Conservation (phyloP, 148 eudicot genomes). For the Rhododendron ferrugineum region DNA sequence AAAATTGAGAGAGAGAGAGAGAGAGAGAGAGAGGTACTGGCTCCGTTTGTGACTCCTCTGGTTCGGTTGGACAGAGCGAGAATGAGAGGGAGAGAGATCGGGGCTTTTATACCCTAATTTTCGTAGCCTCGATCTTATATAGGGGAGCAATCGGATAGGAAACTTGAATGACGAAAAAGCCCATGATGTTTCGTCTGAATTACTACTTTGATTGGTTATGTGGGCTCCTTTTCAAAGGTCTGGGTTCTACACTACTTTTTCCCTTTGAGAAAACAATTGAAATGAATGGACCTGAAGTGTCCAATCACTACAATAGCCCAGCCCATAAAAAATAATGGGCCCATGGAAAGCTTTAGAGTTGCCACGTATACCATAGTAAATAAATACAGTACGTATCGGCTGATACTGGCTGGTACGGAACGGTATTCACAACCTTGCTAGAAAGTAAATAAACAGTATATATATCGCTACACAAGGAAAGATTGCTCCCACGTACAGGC, state of each 20-base stretch:
- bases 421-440: too few species aligned
- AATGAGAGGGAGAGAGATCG: constrained; percentile 21
- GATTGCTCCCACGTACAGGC: too few species aligned
- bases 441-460: too few species aligned
- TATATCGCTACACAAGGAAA: too few species aligned
- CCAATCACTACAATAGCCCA: neutral
- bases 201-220: too few species aligned
- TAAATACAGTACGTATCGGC: too few species aligned
- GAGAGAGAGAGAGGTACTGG: neutral
- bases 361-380: too few species aligned
- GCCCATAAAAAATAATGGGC: neutral
- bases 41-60: neutral
- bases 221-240: too few species aligned
- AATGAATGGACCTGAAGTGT: neutral
- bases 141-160: neutral
- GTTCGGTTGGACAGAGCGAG: neutral
- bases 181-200: neutral
- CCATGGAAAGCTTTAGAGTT: neutral
- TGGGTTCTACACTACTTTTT: too few species aligned
- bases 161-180: constrained; percentile 13
- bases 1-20: neutral
- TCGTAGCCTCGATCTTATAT: constrained; percentile 23
- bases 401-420: too few species aligned
- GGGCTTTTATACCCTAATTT: constrained; percentile 43
- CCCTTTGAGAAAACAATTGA: neutral